Base-by-base conservation (phyloP, 208 protist genomes). In the Leptomonas pyrrhocoris region DNA sequence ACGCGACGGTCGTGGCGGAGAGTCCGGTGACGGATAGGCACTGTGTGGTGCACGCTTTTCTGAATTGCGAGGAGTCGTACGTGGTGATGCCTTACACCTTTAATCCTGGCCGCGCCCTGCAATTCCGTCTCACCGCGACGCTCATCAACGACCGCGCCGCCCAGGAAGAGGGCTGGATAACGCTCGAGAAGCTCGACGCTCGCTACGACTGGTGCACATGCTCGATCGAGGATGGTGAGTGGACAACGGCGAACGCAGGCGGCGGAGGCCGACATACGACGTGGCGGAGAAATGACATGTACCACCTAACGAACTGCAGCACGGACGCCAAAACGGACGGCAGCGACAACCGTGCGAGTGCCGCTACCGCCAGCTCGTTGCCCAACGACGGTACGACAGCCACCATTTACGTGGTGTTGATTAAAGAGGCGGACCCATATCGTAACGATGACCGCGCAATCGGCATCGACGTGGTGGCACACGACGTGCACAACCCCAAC, bases 11-110 rank as follows among this genome's bases (percentile, higher is more conserved):
- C 23, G 74, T 86, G 31, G 88, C 75, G 15, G 86, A 92, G 67
- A 96, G 87, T 70, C 60, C 64, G 60, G 68, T 88, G 6, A 63
- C 77, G 19, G 66, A 77, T 27, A 60, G 42, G 30, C 69, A 80
- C 61, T 88, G 83, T 62, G 53, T 54, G 36, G 45, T 89, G 23
- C 81, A 85, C 36, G 75, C 85, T 30, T 51, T 53, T 21, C 74
- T 86, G 38, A 63, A 81, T 36, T 67, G 46, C 19, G 56, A 69
- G n/a, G 72, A 51, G n/a, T 64, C 66, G 2, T 96, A 94, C 67
- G 70, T 88, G 19, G 77, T 96, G 30, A 92, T 96, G 83, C 89
- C 92, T 1, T 94, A 83, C 66, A 90, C 86, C 23, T 94, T 95
- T 68, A 80, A 86, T 23, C 89, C 89, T 12, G 79, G 80, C 19